Evolutionary conservation across 2,329 filamentous ascomycete genomes (phyloP), one percentile per base, ranked within the genome.

Genomic region (Fusarium begoniae): DNA sequence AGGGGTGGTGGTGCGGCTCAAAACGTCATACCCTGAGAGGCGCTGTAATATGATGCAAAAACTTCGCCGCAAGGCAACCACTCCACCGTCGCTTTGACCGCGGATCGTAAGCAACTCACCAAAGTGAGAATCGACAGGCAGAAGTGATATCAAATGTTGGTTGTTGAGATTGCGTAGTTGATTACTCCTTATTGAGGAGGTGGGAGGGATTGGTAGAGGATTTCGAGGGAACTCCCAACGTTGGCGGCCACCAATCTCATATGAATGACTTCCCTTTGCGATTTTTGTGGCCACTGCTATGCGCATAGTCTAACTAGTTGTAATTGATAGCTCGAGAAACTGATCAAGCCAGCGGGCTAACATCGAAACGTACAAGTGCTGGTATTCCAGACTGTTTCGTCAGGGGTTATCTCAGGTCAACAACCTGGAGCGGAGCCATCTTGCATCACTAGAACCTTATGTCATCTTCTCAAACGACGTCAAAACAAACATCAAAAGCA

Each of bases 1-100:
- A 60, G 38, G 53, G 57, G 57, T 69, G 56, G 55, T 74, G 70
- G 70, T 71, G 50, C 66, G 57, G 65, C 66, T 70, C 50, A 70
- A 70, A 73, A 77, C 75, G 75, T 77, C 75, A 77, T 77, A 68
- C 63, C 45, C 26, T 32, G 35, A 8, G 61, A 50, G 54, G 64
- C 59, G 57, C 55, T 69, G 66, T 66, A 56, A 44, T 56, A 77
- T 77, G 75, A 76, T 77, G 75, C 73, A 77, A 69, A 69, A 61
- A 57, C 41, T 40, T 70, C 56, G 63, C 66, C 66, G 60, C 61
- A 55, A 40, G 55, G 63, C 61, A 74, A 69, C 73, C 70, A 32
- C 65, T 63, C 65, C 58, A 57, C 47, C 50, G 22, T 57, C 26
- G 17, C 26, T 47, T 68, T 50, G 54, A 40, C 61, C 4, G 18